phyloP scores from a whole-genome alignment of 805 yeast genomes.

The Cyberlindnera veronae region DNA sequence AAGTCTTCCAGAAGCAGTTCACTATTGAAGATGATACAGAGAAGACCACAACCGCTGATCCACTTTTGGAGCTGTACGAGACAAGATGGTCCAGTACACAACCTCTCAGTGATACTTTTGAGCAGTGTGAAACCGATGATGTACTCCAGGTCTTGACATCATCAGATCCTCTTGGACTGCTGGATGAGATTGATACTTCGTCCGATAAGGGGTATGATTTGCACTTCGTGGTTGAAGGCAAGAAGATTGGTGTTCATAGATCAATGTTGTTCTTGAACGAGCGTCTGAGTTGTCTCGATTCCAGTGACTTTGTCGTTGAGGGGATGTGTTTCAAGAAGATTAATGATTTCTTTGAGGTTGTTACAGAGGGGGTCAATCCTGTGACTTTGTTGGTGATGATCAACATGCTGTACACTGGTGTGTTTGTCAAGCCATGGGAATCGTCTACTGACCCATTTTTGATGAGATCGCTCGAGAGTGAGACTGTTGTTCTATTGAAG shows the following conservation, averaged over 20 bases:
- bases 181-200: constrained; percentile 3
- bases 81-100: constrained; percentile 25
- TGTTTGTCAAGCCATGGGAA: constrained; percentile 44
- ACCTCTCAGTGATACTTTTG: constrained; percentile 16
- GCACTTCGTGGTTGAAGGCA: constrained; percentile 28
- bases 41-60: constrained; percentile 12
- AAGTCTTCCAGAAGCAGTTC: constrained; percentile 12
- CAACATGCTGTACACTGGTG: constrained; percentile 50
- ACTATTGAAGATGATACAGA: constrained; percentile 8
- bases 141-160: constrained; percentile 3
- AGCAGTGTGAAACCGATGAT: neutral
- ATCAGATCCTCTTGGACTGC: constrained; percentile 8
- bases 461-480: constrained; percentile 6
- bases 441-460: constrained; percentile 9
- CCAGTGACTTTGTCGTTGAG: constrained; percentile 28
- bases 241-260: constrained; percentile 31
- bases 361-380: constrained; percentile 17
- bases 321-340: constrained; percentile 14
- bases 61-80: constrained; percentile 13
- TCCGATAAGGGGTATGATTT: constrained; percentile 35
- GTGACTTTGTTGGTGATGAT: constrained; percentile 37
- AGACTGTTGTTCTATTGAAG: constrained; percentile 12
- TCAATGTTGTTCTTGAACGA: constrained; percentile 11
- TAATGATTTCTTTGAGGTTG: constrained; percentile 21
- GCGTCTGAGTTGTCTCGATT: constrained; percentile 27